phyloP scores from a whole-genome alignment of 352 stramenopile genomes.

The Stephanocyclus meneghinianus region DNA sequence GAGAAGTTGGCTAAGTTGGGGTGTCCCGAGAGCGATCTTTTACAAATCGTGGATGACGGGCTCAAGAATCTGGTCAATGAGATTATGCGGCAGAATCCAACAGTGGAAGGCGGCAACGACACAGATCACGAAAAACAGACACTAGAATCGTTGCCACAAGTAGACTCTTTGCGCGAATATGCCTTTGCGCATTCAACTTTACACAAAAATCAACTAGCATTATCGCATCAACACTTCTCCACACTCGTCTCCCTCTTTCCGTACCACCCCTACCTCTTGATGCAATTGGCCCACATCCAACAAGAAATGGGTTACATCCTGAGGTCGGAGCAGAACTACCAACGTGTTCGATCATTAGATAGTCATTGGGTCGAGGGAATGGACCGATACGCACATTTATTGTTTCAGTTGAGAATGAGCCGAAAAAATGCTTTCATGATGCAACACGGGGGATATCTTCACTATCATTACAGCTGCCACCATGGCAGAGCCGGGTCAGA shows the following conservation, averaged over 20 bases:
- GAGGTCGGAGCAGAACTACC: conserved; percentile 41
- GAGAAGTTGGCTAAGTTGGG: conserved; percentile 68
- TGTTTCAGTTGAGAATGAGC: conserved; percentile 57
- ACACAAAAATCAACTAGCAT: conserved; percentile 54
- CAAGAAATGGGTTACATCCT: conserved; percentile 48
- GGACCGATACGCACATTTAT: conserved; percentile 75
- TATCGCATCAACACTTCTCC: conserved; percentile 54
- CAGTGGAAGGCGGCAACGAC: background rate
- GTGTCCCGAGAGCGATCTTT: conserved; percentile 46
- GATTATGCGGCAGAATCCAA: background rate
- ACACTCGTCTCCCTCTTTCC: conserved; percentile 61
- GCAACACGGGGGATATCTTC: conserved; percentile 39
- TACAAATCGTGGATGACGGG: conserved; percentile 45
- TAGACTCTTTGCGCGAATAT: conserved; percentile 55
- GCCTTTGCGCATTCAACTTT: conserved; percentile 55
- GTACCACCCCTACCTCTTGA: conserved; percentile 69
- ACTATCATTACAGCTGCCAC: conserved; percentile 50
- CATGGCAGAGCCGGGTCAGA: conserved; percentile 20
- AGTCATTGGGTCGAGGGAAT: conserved; percentile 62
- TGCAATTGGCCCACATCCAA: conserved; percentile 68
- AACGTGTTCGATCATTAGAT: conserved; percentile 56
- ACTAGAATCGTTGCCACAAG: background rate
- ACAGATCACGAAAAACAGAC: background rate
- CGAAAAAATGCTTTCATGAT: conserved; percentile 42
- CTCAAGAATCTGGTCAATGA: conserved; percentile 26